Conservation (phyloP, 2,329 filamentous ascomycete species). For the Trichoderma sp. region DNA sequence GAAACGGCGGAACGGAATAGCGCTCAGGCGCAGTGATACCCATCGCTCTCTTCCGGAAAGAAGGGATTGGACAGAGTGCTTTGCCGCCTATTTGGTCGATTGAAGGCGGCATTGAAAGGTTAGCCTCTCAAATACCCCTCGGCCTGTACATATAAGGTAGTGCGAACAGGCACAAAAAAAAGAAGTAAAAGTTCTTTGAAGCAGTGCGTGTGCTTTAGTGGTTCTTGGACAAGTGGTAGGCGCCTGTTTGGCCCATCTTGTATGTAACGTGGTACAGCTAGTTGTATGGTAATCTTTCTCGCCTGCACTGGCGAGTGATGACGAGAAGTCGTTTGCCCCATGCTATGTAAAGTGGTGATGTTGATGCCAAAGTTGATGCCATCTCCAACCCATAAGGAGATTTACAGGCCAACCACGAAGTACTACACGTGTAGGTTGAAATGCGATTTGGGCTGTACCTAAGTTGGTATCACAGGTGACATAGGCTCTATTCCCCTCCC, state of each 20-base stretch:
- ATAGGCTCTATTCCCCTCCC: not conserved
- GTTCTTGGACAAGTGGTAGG: conserved; percentile 5
- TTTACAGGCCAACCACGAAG: not conserved
- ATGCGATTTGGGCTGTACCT: not conserved
- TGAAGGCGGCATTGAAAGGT: conserved; percentile 21
- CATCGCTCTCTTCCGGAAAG: conserved; percentile 26
- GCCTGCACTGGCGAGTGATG: conserved; percentile 13
- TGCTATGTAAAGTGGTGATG: not conserved
- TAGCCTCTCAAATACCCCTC: conserved; percentile 28
- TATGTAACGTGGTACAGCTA: conserved; percentile 20
- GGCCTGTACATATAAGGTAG: conserved; percentile 42
- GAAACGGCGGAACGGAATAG: conserved; percentile 14
- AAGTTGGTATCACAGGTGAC: not conserved
- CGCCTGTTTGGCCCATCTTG: conserved; percentile 14
- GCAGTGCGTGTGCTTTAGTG: conserved; percentile 17
- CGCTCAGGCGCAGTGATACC: conserved; percentile 8
- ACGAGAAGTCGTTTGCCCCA: not conserved
- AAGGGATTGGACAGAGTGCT: conserved; percentile 28
- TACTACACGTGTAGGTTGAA: not conserved
- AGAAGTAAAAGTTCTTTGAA: conserved; percentile 15
- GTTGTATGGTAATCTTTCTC: conserved; percentile 3
- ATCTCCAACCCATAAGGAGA: not conserved
- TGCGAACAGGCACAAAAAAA: conserved; percentile 41
- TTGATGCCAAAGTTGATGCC: not conserved
- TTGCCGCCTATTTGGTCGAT: conserved; percentile 27